Conservation (phyloP, 805 yeast species). For the Priceomyces castillae region DNA sequence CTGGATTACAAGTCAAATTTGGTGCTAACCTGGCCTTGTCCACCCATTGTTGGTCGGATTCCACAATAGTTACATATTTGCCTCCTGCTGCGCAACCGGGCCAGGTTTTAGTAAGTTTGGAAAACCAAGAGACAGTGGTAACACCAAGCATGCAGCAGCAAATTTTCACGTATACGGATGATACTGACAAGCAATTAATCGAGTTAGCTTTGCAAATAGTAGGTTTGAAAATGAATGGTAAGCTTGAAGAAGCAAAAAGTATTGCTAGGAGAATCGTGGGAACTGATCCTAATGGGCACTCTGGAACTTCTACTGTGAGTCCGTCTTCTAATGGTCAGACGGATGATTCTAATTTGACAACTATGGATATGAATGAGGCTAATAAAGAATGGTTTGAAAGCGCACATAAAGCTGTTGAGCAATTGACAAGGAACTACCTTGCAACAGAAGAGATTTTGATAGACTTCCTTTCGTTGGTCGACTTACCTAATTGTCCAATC, state of each 20-base stretch:
- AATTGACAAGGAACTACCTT: slow-evolving; percentile 42
- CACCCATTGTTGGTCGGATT: slow-evolving; percentile 94
- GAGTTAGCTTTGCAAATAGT: slow-evolving; percentile 95
- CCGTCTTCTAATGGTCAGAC: neutral
- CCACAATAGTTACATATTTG: slow-evolving; percentile 87
- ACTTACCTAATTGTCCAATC: slow-evolving; percentile 60
- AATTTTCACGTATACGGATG: slow-evolving; percentile 89
- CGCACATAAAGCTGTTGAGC: slow-evolving; percentile 51
- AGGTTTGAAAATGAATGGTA: slow-evolving; percentile 95
- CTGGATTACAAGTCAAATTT: slow-evolving; percentile 79
- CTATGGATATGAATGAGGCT: slow-evolving; percentile 14
- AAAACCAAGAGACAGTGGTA: slow-evolving; percentile 41
- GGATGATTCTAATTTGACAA: slow-evolving; percentile 4
- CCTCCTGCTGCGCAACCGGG: slow-evolving; percentile 92
- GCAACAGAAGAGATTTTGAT: slow-evolving; percentile 51
- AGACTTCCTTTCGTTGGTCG: slow-evolving; percentile 55
- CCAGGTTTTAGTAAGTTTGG: slow-evolving; percentile 86
- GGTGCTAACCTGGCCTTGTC: slow-evolving; percentile 78
- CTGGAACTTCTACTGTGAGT: slow-evolving; percentile 8
- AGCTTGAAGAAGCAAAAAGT: slow-evolving; percentile 89
- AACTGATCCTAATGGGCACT: slow-evolving; percentile 32
- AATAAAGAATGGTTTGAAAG: slow-evolving; percentile 49
- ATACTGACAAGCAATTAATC: slow-evolving; percentile 89
- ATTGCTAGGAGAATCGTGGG: slow-evolving; percentile 91
- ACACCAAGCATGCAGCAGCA: slow-evolving; percentile 34